phyloP scores from a whole-genome alignment of 2,329 filamentous ascomycete genomes.

The Tolypocladium sp. region DNA sequence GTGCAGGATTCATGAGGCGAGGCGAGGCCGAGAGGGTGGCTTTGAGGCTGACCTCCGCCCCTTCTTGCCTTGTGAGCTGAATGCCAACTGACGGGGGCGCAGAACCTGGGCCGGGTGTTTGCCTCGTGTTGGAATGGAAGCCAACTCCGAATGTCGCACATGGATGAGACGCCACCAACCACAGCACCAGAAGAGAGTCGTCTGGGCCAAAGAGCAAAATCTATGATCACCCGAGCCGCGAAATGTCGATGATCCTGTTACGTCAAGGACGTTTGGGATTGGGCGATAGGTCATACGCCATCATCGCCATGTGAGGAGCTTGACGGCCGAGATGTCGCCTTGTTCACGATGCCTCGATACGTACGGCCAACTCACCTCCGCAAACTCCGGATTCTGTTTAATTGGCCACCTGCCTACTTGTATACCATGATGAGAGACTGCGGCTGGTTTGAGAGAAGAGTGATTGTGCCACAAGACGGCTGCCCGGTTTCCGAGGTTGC shows the following conservation, averaged over 20 bases:
- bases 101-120: neutral
- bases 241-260: neutral
- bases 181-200: neutral
- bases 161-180: neutral
- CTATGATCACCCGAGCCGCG: neutral
- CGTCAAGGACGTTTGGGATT: neutral
- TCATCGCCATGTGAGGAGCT: neutral
- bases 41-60: neutral
- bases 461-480: neutral
- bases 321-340: neutral
- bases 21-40: neutral
- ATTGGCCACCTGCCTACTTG: neutral
- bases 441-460: neutral
- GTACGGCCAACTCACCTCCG: neutral
- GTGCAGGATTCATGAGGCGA: neutral
- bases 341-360: neutral
- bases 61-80: neutral
- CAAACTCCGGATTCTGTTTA: neutral
- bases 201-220: neutral
- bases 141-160: neutral
- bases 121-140: neutral
- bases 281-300: neutral
- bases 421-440: neutral
- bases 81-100: neutral
- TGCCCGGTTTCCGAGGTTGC: too few species aligned